These are phyloP conservation scores for Apiospora koreana DNA, from an alignment of 2,329 filamentous ascomycete species.

Conservation along the genomic window DNA sequence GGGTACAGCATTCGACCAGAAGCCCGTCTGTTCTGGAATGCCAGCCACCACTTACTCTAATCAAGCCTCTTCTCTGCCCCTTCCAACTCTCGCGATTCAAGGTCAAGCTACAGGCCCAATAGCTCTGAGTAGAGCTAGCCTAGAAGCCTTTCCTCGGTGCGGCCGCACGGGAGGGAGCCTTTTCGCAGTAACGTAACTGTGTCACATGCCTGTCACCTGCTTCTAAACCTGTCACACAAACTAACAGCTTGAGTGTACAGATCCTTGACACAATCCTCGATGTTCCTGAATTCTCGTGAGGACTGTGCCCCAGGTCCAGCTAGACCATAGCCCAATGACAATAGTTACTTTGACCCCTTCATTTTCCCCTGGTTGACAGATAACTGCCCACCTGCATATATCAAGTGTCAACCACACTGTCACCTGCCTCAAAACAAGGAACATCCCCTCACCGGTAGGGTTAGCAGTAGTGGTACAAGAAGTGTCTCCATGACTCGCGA, in stretches of 20 bases:
- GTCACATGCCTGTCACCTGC: background rate
- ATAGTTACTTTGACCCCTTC: background rate
- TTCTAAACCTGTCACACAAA: background rate
- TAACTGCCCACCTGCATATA: background rate
- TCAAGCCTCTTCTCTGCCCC: background rate
- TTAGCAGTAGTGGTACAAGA: background rate
- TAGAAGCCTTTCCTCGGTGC: background rate
- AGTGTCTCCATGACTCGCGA: background rate
- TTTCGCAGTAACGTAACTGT: background rate
- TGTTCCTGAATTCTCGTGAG: background rate
- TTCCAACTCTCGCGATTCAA: too few species aligned
- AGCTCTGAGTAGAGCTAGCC: background rate
- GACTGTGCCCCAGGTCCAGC: background rate
- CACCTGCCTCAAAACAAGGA: background rate
- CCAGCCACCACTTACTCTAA: too few species aligned
- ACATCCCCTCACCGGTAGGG: background rate
- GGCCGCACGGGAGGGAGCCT: background rate
- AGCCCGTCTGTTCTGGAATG: background rate
- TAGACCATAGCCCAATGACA: too few species aligned
- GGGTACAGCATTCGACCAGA: background rate
- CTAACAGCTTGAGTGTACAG: background rate
- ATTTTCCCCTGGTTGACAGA: too few species aligned
- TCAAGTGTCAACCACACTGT: background rate
- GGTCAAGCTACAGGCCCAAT: too few species aligned
- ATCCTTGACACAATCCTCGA: background rate